Base-by-base conservation (phyloP, 176 grass and related monocot genomes). In the Zoysia pacifica region DNA sequence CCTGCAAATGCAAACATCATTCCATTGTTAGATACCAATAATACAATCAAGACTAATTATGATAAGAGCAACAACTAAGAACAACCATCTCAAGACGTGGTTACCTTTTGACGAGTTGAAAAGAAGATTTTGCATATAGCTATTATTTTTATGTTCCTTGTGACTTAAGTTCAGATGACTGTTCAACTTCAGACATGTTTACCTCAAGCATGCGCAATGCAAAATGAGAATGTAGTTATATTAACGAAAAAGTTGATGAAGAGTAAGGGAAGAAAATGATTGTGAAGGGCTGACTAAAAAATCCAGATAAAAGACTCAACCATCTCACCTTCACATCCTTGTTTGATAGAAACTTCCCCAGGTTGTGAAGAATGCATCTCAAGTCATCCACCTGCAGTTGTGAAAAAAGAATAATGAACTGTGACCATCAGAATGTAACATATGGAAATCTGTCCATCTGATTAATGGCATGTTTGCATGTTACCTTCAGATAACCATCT, bases 341-440 rank as follows among this genome's bases (percentile, higher is more conserved):
- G 59, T 91, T 87, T 49, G 90, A 99, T 49, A 99, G 76, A 74
- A 96, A 99, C 65, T 91, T 99, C 11, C 97, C 93, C 69, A 99
- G 62, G 72, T 99, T 99, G 82, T 99, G 93, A 86, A 99, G 85
- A 82, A 99, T 96, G 70, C 90, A 96, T 76, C 89, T 93, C 77
- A 99, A 85, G 95, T 99, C 97, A 64, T 99, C 93, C 64, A 96
- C 97, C 97, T 99, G 88, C 67, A 54, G 12, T 70, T 59, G 39
- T 70, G 11, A 83, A 77, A 77, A 87, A 61, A n/a, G 40, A 16
- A 82, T 82, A 67, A 77, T 73, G 14, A 72, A 71, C 19, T 48
- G 69, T 80, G 53, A 18, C 19, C 44, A 80, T 11, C 11, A 1
- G 7, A 45, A 46, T 69, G 1, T 0, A 28, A 28, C 0, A 28